A percentile compares a stretch with the other conserved stretches of the same genome.
These are phyloP conservation scores for Coemansia pectinata DNA, from an alignment of 192 early-diverging fungal species.

Conservation along the genomic window DNA sequence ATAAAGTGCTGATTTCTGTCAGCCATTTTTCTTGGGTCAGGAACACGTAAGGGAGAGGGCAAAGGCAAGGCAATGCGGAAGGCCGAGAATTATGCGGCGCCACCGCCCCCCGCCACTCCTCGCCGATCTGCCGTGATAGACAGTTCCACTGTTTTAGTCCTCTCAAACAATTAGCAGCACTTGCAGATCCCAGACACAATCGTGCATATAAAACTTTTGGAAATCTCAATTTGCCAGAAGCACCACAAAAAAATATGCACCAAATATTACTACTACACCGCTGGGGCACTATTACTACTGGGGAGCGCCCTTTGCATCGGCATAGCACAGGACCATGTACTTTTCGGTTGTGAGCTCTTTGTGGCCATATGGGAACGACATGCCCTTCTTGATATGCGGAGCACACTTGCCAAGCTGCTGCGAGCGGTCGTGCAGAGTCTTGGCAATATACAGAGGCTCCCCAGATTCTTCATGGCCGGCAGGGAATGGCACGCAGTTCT, in stretches of 20 bases:
- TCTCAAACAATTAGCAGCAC: neutral
- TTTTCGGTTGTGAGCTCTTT: conserved; percentile 45
- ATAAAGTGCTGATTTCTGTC: neutral
- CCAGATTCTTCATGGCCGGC: conserved; percentile 53
- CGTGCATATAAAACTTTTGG: neutral
- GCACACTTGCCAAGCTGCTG: conserved; percentile 58
- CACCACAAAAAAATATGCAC: neutral
- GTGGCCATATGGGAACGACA: conserved; percentile 52
- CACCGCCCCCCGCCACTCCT: neutral
- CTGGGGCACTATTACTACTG: neutral
- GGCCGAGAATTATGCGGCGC: neutral
- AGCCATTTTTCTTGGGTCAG: neutral
- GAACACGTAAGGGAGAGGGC: neutral
- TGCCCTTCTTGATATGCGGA: conserved; percentile 53
- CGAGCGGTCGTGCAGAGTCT: conserved; percentile 50
- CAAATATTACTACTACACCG: neutral
- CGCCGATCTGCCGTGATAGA: neutral
- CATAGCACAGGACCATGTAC: conserved; percentile 54
- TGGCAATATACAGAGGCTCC: conserved; percentile 54
- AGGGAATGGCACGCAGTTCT: conserved; percentile 33
- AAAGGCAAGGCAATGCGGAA: neutral
- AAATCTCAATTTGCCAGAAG: neutral
- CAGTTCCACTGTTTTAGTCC: neutral
- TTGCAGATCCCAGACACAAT: neutral
- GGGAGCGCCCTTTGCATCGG: conserved; percentile 5